Conservation (phyloP, 1,284 basidiomycete genomes). For the Trichosporon sp. region DNA sequence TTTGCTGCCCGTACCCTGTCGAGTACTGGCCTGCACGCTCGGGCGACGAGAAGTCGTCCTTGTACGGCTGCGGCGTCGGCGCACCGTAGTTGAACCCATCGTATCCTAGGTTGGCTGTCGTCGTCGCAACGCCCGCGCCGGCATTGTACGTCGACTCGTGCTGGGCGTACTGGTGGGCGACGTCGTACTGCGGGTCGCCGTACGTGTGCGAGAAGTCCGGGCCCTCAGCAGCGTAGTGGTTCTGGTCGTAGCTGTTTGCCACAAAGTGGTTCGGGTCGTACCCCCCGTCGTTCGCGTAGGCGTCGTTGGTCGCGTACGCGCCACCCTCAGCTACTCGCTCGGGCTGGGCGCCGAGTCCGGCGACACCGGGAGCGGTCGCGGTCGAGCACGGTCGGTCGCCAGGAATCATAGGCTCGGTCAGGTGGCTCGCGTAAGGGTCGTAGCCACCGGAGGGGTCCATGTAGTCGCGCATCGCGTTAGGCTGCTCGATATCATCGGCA, state of each 20-base stretch:
- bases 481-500: conserved; percentile 28
- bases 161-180: conserved; percentile 40
- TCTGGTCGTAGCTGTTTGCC: conserved; percentile 26
- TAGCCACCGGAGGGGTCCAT: conserved; percentile 55
- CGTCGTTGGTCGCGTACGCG: background rate
- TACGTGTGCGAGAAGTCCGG: conserved; percentile 34
- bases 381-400: conserved; percentile 40
- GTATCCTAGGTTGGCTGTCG: conserved; percentile 23
- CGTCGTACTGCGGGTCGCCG: conserved; percentile 50
- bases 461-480: conserved; percentile 44
- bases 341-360: conserved; percentile 44
- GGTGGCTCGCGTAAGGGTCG: conserved; percentile 52
- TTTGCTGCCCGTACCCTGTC: conserved; percentile 7
- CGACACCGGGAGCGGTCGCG: conserved; percentile 42
- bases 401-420: conserved; percentile 21
- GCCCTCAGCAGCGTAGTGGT: conserved; percentile 22
- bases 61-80: background rate
- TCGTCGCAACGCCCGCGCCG: background rate
- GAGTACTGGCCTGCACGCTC: conserved; percentile 12
- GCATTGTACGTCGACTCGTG: conserved; percentile 13
- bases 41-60: background rate
- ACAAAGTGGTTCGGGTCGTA: conserved; percentile 19
- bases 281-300: conserved; percentile 28
- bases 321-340: background rate
- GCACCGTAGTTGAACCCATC: conserved; percentile 27